Base-by-base conservation (phyloP, 2,329 filamentous ascomycete species). In the Raffaelea albimanens region DNA sequence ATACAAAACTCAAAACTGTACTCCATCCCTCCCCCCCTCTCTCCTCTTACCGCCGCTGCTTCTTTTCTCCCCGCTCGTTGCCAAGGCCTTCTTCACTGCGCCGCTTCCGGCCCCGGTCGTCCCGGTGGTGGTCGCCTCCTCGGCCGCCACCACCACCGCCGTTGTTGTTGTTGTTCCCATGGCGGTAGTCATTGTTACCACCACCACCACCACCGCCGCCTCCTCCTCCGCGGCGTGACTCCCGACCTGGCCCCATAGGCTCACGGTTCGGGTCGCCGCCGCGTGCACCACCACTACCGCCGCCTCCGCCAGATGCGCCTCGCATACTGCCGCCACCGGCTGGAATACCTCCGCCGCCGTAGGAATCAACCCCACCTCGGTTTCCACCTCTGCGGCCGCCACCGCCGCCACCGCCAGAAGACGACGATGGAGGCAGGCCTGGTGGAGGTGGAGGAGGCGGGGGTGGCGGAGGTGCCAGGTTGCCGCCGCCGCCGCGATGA, bases 31-130 rank as follows among this genome's bases (percentile, higher is more conserved):
- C 55, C 40, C 18, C 1, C 34, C 11, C 11, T 10, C 20, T 14
- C 5, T 3, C 19, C 3, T 18, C 29, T 59, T 67, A 76, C 56
- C 71, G 69, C 60, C 76, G 69, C 53, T 64, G 68, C 59, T 76
- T 67, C 67, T 80, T 80, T 51, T 79, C 75, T 7, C 25, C 25
- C 49, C 71, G 66, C 36, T 76, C 72, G 55, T 59, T 68, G 18
- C 72, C 70, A 53, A 60, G 63, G n/a, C 69, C 73, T 46, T 76
- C 75, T 50, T 76, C 74, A 53, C 72, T 76, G 55, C 65, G 65
- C 34, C 68, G 66, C 57, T 72, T 72, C 49, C 65, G 59, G 36
- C 65, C 58, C 3, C 60, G 52, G 36, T 70, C 66, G 22, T 69
- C 66, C 10, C 65, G 58, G 8, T 53, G 48, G n/a, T 62, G 61